Evolutionary conservation across 2,329 filamentous ascomycete genomes (phyloP).

Genomic region (Clonostachys byssicola): DNA sequence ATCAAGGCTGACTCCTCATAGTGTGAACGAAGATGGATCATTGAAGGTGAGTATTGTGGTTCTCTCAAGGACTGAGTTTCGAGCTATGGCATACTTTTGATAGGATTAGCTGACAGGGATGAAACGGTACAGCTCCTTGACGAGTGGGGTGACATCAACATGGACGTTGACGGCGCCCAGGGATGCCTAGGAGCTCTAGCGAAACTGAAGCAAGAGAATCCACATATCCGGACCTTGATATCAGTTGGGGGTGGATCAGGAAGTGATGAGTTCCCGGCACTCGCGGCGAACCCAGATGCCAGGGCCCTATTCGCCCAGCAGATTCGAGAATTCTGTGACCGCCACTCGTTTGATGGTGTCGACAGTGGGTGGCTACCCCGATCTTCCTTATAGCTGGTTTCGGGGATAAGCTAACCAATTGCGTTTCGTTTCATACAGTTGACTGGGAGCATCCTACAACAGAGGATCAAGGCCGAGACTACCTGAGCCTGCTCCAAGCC

Average conservation of each 20-base stretch:
- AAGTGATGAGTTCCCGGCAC: conserved; percentile 55
- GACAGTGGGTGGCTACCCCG: conserved; percentile 41
- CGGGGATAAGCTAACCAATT: neutral
- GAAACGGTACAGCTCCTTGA: conserved; percentile 37
- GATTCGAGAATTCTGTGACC: conserved; percentile 48
- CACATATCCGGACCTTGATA: conserved; percentile 53
- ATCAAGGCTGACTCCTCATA: conserved; percentile 10
- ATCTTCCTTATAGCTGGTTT: neutral
- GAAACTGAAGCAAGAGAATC: conserved; percentile 52
- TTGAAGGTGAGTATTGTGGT: conserved; percentile 29
- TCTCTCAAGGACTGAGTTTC: too few species aligned
- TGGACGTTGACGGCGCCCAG: conserved; percentile 52
- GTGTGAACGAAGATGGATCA: conserved; percentile 24
- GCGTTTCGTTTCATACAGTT: conserved; percentile 30
- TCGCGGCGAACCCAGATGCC: conserved; percentile 42
- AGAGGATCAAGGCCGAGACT: conserved; percentile 49
- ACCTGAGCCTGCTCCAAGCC: conserved; percentile 49
- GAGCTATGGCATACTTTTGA: neutral
- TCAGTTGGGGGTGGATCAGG: conserved; percentile 63
- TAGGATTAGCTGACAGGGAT: conserved; percentile 1
- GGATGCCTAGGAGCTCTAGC: conserved; percentile 59
- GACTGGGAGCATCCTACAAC: conserved; percentile 65
- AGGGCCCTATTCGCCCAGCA: conserved; percentile 51
- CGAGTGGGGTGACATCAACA: conserved; percentile 59
- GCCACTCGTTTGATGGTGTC: conserved; percentile 57